These are phyloP conservation scores for Fraxinus excelsior DNA, from an alignment of 257 asterid species.

Conservation along the genomic window DNA sequence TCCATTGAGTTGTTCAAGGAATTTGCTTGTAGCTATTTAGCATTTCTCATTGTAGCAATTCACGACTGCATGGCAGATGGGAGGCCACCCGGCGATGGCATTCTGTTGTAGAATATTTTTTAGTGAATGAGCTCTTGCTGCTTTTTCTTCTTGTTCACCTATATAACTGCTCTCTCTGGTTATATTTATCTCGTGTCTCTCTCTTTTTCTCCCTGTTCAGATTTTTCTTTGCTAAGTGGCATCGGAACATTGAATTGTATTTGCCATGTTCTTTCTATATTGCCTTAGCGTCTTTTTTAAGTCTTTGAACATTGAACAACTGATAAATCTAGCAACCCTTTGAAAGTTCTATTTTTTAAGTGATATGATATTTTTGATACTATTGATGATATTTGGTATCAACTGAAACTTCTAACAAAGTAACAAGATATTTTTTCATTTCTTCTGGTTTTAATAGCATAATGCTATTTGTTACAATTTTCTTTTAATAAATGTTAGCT, in stretches of 20 bases:
- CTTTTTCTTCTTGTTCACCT: not conserved
- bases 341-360: slow-evolving; percentile 6
- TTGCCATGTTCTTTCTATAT: not conserved
- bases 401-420: not conserved
- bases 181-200: not conserved
- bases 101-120: not conserved
- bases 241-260: not conserved
- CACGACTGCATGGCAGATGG: not conserved
- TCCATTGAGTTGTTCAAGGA: not conserved
- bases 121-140: not conserved
- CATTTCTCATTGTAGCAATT: not conserved
- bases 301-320: slow-evolving; percentile 6
- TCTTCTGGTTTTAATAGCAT: too few species aligned
- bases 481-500: not conserved
- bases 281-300: not conserved
- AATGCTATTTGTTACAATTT: too few species aligned
- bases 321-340: slow-evolving; percentile 13
- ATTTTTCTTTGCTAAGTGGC: too few species aligned
- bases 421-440: too few species aligned
- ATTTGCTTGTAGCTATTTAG: not conserved
- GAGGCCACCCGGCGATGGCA: not conserved
- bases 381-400: not conserved
- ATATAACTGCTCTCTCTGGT: not conserved
- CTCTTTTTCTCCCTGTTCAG: not conserved
- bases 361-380: slow-evolving; percentile 5